A percentile compares a stretch with the other conserved stretches of the same genome.
These are phyloP conservation scores for Saccharomycopsis sp. DNA, from an alignment of 805 yeast species.

Conservation along the genomic window DNA sequence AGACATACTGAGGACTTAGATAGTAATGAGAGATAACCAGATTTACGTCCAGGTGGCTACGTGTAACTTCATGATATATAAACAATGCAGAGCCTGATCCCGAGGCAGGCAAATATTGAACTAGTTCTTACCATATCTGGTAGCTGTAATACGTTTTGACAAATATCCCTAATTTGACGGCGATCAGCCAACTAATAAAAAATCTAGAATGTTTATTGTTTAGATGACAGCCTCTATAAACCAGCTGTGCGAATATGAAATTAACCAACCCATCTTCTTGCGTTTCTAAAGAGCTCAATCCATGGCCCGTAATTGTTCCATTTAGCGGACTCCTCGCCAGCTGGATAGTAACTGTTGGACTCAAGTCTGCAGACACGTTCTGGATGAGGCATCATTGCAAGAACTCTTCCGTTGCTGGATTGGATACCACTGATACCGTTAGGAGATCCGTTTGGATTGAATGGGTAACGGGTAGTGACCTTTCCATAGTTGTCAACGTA, in stretches of 20 bases:
- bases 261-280: constrained; percentile 83
- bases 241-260: background rate
- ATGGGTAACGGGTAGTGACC: constrained; percentile 77
- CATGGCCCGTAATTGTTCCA: constrained; percentile 75
- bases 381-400: constrained; percentile 99
- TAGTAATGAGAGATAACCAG: too few species aligned
- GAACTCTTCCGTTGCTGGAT: constrained; percentile 86
- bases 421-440: constrained; percentile 88
- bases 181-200: too few species aligned
- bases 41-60: too few species aligned
- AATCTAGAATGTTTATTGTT: too few species aligned
- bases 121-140: too few species aligned
- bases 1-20: too few species aligned
- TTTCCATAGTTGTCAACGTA: constrained; percentile 90
- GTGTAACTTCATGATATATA: too few species aligned
- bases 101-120: too few species aligned
- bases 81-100: too few species aligned
- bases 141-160: too few species aligned
- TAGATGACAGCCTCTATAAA: too few species aligned
- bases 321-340: constrained; percentile 22
- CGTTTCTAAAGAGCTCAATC: constrained; percentile 87
- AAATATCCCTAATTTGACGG: too few species aligned
- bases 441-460: constrained; percentile 95
- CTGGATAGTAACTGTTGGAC: constrained; percentile 87
- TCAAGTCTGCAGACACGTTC: constrained; percentile 88